Evolutionary conservation across 1,139 yeast genomes (phyloP), one percentile per base, ranked within the genome.

Genomic region (Sugiyamaella pinicola): DNA sequence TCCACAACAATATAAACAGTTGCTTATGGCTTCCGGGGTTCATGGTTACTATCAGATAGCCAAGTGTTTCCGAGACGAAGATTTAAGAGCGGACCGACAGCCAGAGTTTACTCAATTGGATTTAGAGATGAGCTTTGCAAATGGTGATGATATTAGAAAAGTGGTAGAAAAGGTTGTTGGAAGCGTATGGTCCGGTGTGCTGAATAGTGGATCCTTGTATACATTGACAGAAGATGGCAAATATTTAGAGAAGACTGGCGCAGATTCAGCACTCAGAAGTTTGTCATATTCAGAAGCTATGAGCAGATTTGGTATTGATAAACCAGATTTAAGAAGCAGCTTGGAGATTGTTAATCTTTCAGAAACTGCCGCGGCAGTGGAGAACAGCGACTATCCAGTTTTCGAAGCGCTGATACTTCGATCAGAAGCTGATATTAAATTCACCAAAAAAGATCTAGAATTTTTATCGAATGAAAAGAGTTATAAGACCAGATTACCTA

Each of bases 81-180:
- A 95, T 70, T 77, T 95, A 58, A 77, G 99, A 55, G 84, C 91
- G 3, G 99, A 93, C 68, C 80, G 99, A 68, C 99, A 93, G 70
- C 98, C 98, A 0, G 99, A 95, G 67, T 95, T 93, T 65, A 93
- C 99, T 0, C 99, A 93, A 69, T 74, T 95, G 15, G 99, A 93
- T 75, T 64, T 95, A 71, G 99, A 95, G 68, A 86, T 93, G 95
- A 81, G 95, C 35, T 95, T 84, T 73, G 83, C 93, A 0, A 78
- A 76, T 58, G 81, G 81, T 43, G 73, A 76, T 10, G 88, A 87
- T 58, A 95, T 93, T 5, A 83, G 81, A 64, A 54, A 66, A 0
- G 85, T 84, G 0, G 82, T 91, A 1, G 87, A 86, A 61, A 74
- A 74, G 24, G 66, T 87, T 0, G 78, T 89, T 0, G 68, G 69